Conservation (phyloP, 2,329 filamentous ascomycete species). For the Rhinocladiella mackenziei region DNA sequence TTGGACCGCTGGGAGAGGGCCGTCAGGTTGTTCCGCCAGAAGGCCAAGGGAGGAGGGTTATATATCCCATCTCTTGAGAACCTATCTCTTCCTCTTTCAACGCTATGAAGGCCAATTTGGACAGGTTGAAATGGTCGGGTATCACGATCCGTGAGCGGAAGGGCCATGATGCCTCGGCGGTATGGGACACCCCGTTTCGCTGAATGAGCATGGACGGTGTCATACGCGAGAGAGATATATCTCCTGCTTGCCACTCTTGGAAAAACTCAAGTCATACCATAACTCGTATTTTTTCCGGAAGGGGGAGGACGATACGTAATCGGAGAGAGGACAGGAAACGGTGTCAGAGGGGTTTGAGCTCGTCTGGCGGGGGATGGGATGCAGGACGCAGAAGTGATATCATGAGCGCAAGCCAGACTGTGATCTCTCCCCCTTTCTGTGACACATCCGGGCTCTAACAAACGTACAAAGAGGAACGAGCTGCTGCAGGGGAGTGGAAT, state of each 20-base stretch:
- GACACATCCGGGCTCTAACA: too few relatives aligned
- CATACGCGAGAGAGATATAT: neutral
- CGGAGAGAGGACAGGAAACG: neutral
- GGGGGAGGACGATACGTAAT: neutral
- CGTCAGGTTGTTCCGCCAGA: constrained; percentile 46
- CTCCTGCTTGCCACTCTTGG: neutral
- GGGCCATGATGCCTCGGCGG: constrained; percentile 15
- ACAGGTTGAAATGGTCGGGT: constrained; percentile 23
- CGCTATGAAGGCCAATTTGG: constrained; percentile 18
- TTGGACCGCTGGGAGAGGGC: constrained; percentile 47
- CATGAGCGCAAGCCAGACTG: constrained; percentile 13
- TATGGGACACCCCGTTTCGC: neutral
- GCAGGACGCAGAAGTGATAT: constrained; percentile 3
- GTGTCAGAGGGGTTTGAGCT: constrained; percentile 17
- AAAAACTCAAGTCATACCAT: constrained; percentile 2
- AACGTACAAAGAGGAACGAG: too few relatives aligned
- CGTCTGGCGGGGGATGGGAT: constrained; percentile 15
- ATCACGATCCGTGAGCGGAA: too few relatives aligned
- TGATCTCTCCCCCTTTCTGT: too few relatives aligned
- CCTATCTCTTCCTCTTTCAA: constrained; percentile 31
- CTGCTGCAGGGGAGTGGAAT: neutral
- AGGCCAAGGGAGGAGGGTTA: constrained; percentile 33
- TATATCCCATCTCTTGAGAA: constrained; percentile 33
- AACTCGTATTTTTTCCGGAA: neutral
- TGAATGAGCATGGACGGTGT: neutral